phyloP scores from a whole-genome alignment of 1,284 basidiomycete genomes.

The Ustilago bromivora region DNA sequence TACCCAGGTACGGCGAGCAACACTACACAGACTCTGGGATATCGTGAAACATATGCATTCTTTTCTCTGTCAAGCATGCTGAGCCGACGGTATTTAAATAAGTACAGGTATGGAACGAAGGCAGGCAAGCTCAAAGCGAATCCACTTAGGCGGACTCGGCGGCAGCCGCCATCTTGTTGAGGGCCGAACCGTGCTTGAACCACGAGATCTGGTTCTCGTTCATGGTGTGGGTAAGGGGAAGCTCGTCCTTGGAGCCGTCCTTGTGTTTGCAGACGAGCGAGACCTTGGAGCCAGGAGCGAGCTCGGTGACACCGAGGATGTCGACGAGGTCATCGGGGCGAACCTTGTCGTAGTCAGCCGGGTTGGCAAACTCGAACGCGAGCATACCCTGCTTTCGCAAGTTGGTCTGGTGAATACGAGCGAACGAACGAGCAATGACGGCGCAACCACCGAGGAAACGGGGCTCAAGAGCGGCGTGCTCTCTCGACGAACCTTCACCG shows the following conservation, averaged over 20 bases:
- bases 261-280: conserved; percentile 66
- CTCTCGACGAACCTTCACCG: conserved; percentile 96
- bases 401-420: conserved; percentile 98
- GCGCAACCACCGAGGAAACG: conserved; percentile 95
- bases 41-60: conserved; percentile 14
- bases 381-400: conserved; percentile 75
- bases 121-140: conserved; percentile 3
- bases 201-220: conserved; percentile 69
- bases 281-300: conserved; percentile 65
- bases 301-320: conserved; percentile 63
- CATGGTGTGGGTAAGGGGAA: conserved; percentile 67
- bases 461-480: conserved; percentile 97
- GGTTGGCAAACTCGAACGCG: conserved; percentile 65
- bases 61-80: conserved; percentile 30
- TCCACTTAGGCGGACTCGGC: conserved; percentile 48
- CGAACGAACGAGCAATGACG: conserved; percentile 95
- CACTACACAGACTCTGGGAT: not conserved
- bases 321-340: conserved; percentile 63
- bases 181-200: conserved; percentile 67
- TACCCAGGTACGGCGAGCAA: no score
- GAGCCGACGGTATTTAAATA: conserved; percentile 19
- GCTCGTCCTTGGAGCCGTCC: conserved; percentile 64
- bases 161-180: conserved; percentile 67
- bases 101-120: conserved; percentile 26
- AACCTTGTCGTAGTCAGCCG: conserved; percentile 68